Conservation (phyloP, 257 asterid genomes). For the Przewalskia tangutica region DNA sequence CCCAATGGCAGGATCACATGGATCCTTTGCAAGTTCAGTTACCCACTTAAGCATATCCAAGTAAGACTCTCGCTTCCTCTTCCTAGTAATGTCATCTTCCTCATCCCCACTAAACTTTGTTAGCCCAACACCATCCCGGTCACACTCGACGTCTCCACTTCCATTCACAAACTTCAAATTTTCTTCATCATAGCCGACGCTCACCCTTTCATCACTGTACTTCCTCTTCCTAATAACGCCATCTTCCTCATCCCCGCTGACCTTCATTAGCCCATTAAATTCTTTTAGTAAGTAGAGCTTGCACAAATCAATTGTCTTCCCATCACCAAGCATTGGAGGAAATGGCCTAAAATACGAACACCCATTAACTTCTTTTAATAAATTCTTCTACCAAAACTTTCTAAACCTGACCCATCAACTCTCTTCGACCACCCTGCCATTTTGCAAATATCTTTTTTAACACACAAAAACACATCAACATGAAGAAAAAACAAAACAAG, state of each 20-base stretch:
- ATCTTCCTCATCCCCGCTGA: constrained; percentile 15
- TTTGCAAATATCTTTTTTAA: constrained; percentile 15
- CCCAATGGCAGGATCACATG: constrained; percentile 40
- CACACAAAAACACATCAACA: constrained; percentile 2
- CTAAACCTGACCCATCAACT: constrained; percentile 36
- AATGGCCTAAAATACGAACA: constrained; percentile 29
- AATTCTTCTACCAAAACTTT: background rate
- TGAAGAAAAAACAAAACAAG: constrained; percentile 9
- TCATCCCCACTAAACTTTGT: background rate
- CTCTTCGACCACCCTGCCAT: constrained; percentile 63
- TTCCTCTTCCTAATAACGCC: background rate
- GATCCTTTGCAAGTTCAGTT: constrained; percentile 47
- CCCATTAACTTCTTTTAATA: constrained; percentile 22
- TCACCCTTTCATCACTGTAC: background rate
- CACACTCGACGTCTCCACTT: constrained; percentile 5
- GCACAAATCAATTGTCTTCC: constrained; percentile 44
- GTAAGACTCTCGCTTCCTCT: constrained; percentile 49
- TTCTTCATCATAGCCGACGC: background rate
- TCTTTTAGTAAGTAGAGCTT: constrained; percentile 33
- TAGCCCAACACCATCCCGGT: constrained; percentile 5
- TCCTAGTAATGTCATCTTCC: constrained; percentile 21
- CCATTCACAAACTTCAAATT: background rate
- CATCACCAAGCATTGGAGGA: constrained; percentile 52
- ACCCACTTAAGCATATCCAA: constrained; percentile 52
- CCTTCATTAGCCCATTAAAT: background rate